phyloP scores from a whole-genome alignment of 768 basidiomycete species.

The Boletellus ananas region DNA sequence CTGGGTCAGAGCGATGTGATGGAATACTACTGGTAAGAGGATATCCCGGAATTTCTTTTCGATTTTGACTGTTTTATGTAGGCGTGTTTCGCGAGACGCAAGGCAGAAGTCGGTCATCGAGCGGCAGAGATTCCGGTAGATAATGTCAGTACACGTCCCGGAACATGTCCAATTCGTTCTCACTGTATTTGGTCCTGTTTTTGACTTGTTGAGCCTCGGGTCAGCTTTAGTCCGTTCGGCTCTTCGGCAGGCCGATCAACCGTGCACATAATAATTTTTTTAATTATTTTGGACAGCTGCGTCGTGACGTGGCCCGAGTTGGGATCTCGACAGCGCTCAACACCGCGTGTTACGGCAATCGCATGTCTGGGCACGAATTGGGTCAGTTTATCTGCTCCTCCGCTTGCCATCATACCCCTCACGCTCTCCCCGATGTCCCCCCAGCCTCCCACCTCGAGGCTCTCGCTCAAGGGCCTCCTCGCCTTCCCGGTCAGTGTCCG shows the following conservation, averaged over 20 bases:
- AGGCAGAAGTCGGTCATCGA: slow-evolving; percentile 79
- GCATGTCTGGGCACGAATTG: slow-evolving; percentile 3
- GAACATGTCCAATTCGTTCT: not conserved
- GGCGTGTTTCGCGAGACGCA: slow-evolving; percentile 73
- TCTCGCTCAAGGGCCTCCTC: slow-evolving; percentile 35
- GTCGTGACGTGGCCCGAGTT: slow-evolving; percentile 13
- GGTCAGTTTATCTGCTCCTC: slow-evolving; percentile 13
- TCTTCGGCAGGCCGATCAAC: slow-evolving; percentile 5
- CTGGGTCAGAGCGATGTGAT: slow-evolving; percentile 90
- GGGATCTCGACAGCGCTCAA: slow-evolving; percentile 11
- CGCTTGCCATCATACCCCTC: not conserved
- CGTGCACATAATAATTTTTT: not conserved
- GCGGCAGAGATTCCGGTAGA: slow-evolving; percentile 60
- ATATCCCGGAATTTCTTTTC: not conserved
- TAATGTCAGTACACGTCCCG: slow-evolving; percentile 3
- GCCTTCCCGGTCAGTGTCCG: slow-evolving; percentile 35
- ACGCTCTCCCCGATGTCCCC: slow-evolving; percentile 14
- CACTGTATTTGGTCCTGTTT: not conserved
- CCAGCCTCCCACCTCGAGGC: slow-evolving; percentile 28
- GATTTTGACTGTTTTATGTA: slow-evolving; percentile 26
- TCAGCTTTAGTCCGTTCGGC: slow-evolving; percentile 6
- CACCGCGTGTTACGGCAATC: slow-evolving; percentile 11
- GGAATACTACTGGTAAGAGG: slow-evolving; percentile 82
- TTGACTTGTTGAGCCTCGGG: slow-evolving; percentile 12
- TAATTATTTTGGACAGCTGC: not conserved